These are phyloP conservation scores for Plasmodium yoelii DNA, from an alignment of 169 alveolate genomes.

Conservation along the genomic window DNA sequence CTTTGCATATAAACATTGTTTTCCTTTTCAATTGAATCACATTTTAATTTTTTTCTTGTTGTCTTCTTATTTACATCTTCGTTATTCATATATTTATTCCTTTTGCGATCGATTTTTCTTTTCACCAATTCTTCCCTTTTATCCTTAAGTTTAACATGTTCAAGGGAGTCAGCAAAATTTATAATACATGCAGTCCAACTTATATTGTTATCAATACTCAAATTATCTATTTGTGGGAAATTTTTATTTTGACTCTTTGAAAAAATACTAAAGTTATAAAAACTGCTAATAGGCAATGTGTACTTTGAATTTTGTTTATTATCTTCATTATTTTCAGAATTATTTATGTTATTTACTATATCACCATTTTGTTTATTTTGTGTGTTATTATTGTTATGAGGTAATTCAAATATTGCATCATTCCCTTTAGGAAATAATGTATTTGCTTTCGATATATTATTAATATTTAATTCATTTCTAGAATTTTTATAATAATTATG, in stretches of 20 bases:
- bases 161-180: slow-evolving; percentile 51
- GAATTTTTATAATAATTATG: slow-evolving; percentile 7
- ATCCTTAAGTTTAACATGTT: slow-evolving; percentile 34
- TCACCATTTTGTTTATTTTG: neutral
- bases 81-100: neutral
- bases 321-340: neutral
- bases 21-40: neutral
- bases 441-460: slow-evolving; percentile 23
- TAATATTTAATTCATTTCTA: slow-evolving; percentile 17
- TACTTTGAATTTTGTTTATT: slow-evolving; percentile 6
- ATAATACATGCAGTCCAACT: slow-evolving; percentile 71
- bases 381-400: neutral
- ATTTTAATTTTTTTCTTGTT: neutral
- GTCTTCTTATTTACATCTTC: neutral
- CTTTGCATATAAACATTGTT: neutral
- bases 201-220: slow-evolving; percentile 57
- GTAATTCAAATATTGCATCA: neutral
- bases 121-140: slow-evolving; percentile 57
- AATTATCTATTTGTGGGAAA: slow-evolving; percentile 11
- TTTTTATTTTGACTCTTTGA: slow-evolving; percentile 46
- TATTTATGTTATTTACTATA: neutral
- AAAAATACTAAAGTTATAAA: slow-evolving; percentile 39
- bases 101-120: slow-evolving; percentile 7
- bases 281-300: slow-evolving; percentile 26
- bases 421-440: slow-evolving; percentile 22